Evolutionary conservation across 2,329 filamentous ascomycete species (phyloP).

Genomic region (Triangularia verruculosa): DNA sequence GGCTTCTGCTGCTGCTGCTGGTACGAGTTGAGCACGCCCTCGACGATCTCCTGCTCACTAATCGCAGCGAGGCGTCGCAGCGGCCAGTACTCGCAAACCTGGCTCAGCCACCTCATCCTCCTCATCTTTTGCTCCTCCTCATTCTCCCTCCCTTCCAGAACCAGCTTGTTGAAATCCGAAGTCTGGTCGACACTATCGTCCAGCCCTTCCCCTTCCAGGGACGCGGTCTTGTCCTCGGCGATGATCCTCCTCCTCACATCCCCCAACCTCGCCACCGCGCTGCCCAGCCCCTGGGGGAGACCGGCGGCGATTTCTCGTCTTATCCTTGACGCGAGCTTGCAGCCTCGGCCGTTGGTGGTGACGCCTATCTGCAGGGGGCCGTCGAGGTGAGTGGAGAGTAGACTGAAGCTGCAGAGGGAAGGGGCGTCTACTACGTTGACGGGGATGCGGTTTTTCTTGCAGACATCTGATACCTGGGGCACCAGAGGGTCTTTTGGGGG

Average conservation of each 20-base stretch:
- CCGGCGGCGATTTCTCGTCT: slow-evolving; percentile 81
- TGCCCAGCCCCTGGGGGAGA: slow-evolving; percentile 71
- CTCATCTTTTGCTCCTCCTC: slow-evolving; percentile 71
- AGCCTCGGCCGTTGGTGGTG: slow-evolving; percentile 91
- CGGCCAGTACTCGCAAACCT: slow-evolving; percentile 99
- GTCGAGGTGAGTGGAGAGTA: slow-evolving; percentile 85
- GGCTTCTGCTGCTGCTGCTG: slow-evolving; percentile 22
- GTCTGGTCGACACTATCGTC: slow-evolving; percentile 71
- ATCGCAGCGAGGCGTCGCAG: slow-evolving; percentile 76
- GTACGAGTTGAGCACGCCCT: slow-evolving; percentile 73
- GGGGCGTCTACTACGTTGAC: slow-evolving; percentile 90
- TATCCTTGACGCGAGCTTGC: slow-evolving; percentile 87
- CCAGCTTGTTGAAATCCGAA: slow-evolving; percentile 78
- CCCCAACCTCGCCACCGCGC: slow-evolving; percentile 74
- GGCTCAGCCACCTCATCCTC: slow-evolving; percentile 86
- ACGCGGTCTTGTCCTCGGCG: slow-evolving; percentile 59
- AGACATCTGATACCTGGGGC: slow-evolving; percentile 60
- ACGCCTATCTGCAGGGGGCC: slow-evolving; percentile 93
- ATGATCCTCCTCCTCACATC: slow-evolving; percentile 67
- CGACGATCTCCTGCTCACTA: slow-evolving; percentile 70
- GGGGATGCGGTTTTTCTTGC: slow-evolving; percentile 77
- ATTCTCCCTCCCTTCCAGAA: slow-evolving; percentile 72
- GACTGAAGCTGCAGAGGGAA: slow-evolving; percentile 80
- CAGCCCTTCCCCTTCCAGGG: slow-evolving; percentile 36
- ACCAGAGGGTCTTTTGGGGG: slow-evolving; percentile 42